Percentiles rank a stretch among this genome's conserved stretches.
Conservation (phyloP, 2,329 filamentous ascomycete species). For the Alternaria ethzedia region DNA sequence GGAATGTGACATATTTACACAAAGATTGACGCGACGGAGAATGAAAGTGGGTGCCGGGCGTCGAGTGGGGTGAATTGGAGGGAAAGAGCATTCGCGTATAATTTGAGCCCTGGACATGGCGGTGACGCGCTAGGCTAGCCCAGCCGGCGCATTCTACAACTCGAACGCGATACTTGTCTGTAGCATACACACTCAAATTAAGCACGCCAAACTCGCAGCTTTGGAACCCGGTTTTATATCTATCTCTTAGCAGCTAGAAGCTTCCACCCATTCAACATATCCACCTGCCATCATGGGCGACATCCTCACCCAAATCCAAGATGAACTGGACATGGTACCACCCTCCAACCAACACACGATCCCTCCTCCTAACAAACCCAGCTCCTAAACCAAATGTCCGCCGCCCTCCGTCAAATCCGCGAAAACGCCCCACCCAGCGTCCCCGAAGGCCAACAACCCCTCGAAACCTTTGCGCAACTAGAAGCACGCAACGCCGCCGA, state of each 20-base stretch:
- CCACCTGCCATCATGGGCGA: conserved; percentile 65
- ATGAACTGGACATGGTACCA: conserved; percentile 78
- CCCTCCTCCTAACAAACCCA: conserved; percentile 23
- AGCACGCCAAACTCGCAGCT: neutral
- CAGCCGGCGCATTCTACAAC: conserved; percentile 16
- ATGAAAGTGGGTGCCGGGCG: neutral
- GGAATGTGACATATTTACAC: conserved; percentile 32
- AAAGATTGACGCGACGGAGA: neutral
- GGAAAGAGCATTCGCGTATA: conserved; percentile 22
- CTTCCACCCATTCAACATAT: too few species aligned
- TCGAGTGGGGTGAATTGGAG: conserved; percentile 2
- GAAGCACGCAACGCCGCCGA: conserved; percentile 33
- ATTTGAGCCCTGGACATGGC: conserved; percentile 11
- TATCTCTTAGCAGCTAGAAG: neutral
- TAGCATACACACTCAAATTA: neutral
- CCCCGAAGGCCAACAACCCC: conserved; percentile 53
- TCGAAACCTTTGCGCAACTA: conserved; percentile 40
- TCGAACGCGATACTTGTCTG: neutral
- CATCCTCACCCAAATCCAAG: conserved; percentile 81
- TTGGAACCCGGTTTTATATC: too few species aligned
- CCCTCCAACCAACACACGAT: neutral
- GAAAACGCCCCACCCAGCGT: conserved; percentile 50
- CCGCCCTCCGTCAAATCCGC: conserved; percentile 53
- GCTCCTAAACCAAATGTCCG: conserved; percentile 57
- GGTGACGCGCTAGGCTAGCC: conserved; percentile 24